Evolutionary conservation across 441 rosid genomes (phyloP), one percentile per base, ranked within the genome.

Genomic region (Euphorbia celastroides): DNA sequence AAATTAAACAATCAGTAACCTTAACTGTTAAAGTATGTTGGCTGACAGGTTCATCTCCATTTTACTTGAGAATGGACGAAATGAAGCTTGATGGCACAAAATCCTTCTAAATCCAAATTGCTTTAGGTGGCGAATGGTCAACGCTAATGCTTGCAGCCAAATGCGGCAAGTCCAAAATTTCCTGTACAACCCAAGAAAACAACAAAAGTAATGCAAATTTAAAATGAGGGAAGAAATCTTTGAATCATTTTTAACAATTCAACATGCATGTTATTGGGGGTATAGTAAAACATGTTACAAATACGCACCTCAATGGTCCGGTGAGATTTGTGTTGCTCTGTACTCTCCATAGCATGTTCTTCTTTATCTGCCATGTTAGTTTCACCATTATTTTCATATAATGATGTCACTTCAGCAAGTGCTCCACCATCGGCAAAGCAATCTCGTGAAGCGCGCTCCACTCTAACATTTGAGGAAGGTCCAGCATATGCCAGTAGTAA

Each of bases 51-150:
- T 82, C 97, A 93, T 86, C 78, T 90, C 96, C 75, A 75, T 73
- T 57, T 72, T 83, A 83, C 88, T 82, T 71, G 93, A 81, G 65
- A 87, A 74, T 67, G 97, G 76, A 46, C 87, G 86, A 79, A 91
- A 74, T 54, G 97, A 86, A 62, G 88, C 83, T 66, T 88, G 93
- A 22, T 80, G 80, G 64, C 83, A 81, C 72, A 91, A 46, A 69
- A 93, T 85, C 77, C 87, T 84, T 81, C 89, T 93, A 68, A 88
- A 85, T 72, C 99, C 97, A 82, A 91, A 93, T 75, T 87, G 88
- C 69, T 78, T 91, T 74, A 93, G 90, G 73, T 93, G 92, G 73
- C 80, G 70, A 52, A 79, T 65, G 2, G 82, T 80, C 76, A 91
- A 82, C 67, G 95, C 93, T 68, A 93, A 76, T 54, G 96, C 97